Evolutionary conservation across 805 yeast genomes (phyloP).

Genomic region (Wickerhamiella sorbophila): DNA sequence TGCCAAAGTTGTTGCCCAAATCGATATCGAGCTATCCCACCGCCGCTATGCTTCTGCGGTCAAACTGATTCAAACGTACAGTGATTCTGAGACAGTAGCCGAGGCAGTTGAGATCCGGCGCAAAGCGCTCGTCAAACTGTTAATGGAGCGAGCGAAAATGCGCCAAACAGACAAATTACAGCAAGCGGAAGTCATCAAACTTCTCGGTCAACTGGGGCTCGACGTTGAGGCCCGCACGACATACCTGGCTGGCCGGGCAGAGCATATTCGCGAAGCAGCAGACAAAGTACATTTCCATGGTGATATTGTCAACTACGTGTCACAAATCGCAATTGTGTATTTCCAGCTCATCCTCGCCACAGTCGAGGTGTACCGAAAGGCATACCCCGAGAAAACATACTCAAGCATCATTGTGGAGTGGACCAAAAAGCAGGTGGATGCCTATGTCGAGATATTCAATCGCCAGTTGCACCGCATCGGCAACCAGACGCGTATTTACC

Average conservation of each 20-base stretch:
- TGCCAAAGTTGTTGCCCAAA: slow-evolving; percentile 52
- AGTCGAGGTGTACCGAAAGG: slow-evolving; percentile 36
- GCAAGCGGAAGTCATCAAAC: slow-evolving; percentile 19
- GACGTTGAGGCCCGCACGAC: slow-evolving; percentile 36
- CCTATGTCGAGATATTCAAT: slow-evolving; percentile 44
- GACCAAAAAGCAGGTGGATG: slow-evolving; percentile 51
- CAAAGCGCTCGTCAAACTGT: slow-evolving; percentile 3
- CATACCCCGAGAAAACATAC: slow-evolving; percentile 34
- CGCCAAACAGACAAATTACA: slow-evolving; percentile 4
- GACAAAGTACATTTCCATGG: slow-evolving; percentile 41
- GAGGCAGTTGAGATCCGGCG: slow-evolving; percentile 9
- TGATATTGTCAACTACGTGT: slow-evolving; percentile 37
- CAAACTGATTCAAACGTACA: slow-evolving; percentile 13
- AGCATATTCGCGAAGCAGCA: slow-evolving; percentile 34
- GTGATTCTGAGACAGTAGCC: slow-evolving; percentile 3
- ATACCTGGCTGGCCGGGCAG: slow-evolving; percentile 35
- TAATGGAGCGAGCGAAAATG: slow-evolving; percentile 7
- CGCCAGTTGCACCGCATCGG: slow-evolving; percentile 43
- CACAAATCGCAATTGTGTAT: slow-evolving; percentile 47
- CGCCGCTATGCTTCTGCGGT: slow-evolving; percentile 37
- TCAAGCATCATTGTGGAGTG: slow-evolving; percentile 59
- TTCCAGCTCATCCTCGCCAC: slow-evolving; percentile 50
- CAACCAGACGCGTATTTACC: slow-evolving; percentile 37
- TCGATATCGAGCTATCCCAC: slow-evolving; percentile 54
- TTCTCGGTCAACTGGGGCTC: slow-evolving; percentile 30